Base-by-base conservation (phyloP, 1,139 yeast species). In the Nadsonia starkeyi-henricii region DNA sequence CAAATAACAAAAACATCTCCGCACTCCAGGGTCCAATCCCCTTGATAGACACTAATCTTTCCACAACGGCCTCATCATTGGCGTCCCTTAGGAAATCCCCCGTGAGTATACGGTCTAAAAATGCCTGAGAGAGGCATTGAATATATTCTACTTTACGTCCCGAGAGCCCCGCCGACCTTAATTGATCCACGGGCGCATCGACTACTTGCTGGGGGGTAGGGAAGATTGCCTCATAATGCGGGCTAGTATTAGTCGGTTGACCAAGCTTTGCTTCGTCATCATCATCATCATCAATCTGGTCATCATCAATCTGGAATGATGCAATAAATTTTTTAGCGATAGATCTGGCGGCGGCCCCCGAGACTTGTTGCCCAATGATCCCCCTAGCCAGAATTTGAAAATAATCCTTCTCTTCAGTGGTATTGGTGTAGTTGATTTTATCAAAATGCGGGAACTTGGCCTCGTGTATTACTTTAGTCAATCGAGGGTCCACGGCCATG, bases 21-120 rank as follows among this genome's bases (percentile, higher is more conserved):
- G 94, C 93, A 9, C 89, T 79, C 97, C 97, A 88, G 1, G 78
- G 67, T 0, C 96, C 96, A 36, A 88, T 75, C 0, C 96, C 96
- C 59, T 85, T 84, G 49, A 86, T 67, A 42, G 68, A 63, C 1
- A 78, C 77, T 48, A 86, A 63, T 50, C 73, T 77, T 20, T 73
- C 74, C 1, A 76, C 68, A 2, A 85, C 69, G 33, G 72, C 81
- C n/a, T 70, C 72, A 47, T 71, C 68, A 8, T 61, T 48, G 21
- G 65, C 59, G 0, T 52, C 46, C 1, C 51, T 50, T 49, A 75
- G 65, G 54, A 76, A 67, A 2, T 66, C 66, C n/a, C 67, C 62
- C 0, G 77, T 60, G 19, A 79, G 66, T 2, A 63, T 65, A 17
- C 72, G 67, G 44, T 55, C 62, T 18, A 69, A 65, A 39, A 81